A percentile compares a stretch with the other conserved stretches of the same genome.
Conservation (phyloP, 192 early-diverging fungal genomes). For the Entophlyctis helioformis region DNA sequence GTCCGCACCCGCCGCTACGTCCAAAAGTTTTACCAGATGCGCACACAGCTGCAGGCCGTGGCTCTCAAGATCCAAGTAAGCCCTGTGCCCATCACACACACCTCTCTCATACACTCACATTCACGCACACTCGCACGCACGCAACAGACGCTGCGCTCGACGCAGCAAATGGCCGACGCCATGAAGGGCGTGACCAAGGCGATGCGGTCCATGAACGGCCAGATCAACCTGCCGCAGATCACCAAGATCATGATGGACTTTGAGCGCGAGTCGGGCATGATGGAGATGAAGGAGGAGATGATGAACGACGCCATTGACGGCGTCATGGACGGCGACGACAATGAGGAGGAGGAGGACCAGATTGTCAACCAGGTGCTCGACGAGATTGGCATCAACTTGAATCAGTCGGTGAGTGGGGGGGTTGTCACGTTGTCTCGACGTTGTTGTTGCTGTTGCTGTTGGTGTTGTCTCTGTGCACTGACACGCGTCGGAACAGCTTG, state of each 20-base stretch:
- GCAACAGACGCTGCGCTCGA: constrained; percentile 71
- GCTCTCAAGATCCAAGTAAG: constrained; percentile 76
- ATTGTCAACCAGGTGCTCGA: constrained; percentile 92
- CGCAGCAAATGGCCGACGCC: constrained; percentile 90
- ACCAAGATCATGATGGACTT: constrained; percentile 97
- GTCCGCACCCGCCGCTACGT: constrained; percentile 86
- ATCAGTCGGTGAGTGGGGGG: constrained; percentile 46
- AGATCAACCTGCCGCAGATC: constrained; percentile 88
- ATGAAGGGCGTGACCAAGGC: constrained; percentile 94
- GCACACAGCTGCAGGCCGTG: constrained; percentile 87
- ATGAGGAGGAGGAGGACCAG: constrained; percentile 80
- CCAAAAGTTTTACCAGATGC: constrained; percentile 95
- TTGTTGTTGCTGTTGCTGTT: not conserved
- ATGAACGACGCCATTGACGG: constrained; percentile 97
- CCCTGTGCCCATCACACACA: no score
- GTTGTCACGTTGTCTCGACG: not conserved
- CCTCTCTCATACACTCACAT: no score
- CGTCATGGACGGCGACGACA: constrained; percentile 86
- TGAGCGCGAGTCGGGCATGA: constrained; percentile 83
- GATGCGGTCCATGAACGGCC: constrained; percentile 93
- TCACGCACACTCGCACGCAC: no score
- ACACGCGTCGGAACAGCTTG: constrained; percentile 8
- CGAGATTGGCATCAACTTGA: constrained; percentile 82
- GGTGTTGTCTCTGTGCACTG: not conserved
- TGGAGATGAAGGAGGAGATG: constrained; percentile 99